Evolutionary conservation across 257 asterid species (phyloP), one percentile per base, ranked within the genome.

Genomic region (Coffea canephora): DNA sequence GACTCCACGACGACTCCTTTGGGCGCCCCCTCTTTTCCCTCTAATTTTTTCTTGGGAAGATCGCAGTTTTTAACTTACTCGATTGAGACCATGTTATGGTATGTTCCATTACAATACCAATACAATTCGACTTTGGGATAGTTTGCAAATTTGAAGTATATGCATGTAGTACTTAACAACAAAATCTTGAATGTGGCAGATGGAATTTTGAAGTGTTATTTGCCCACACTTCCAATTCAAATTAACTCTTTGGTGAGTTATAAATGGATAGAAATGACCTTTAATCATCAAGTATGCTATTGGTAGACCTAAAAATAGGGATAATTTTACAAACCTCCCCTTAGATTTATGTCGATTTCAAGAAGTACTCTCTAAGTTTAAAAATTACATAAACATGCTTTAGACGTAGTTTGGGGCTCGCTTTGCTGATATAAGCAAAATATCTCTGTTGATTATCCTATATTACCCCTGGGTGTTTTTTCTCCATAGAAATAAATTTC

Each of bases 1-100:
- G 79, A 74, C 77, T 14, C 67, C 31, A 67, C 69, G 69, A 71
- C 77, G 77, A 18, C 46, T 43, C 71, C 71, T 74, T 52, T 64
- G 79, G 78, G 74, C 71, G 74, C 67, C 79, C 34, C 11, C 45
- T 3, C 13, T 39, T 39, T 39, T 4, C 43, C 5, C 43, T 39
- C 4, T 65, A 3, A 15, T 57, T 54, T 0, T 36, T 43, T 18
- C 54, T 70, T 27, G 43, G 62, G 68, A 78, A 31, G 64, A 77
- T 19, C 75, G 39, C 25, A 49, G 41, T 39, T 41, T 61, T 66
- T 48, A 39, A 75, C 57, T 65, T 25, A 27, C 70, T 11, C 18
- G 13, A 25, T 11, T 2, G 13, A 25, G 27, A 27, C 34, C 15
- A 62, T 62, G 68, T n/a, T n/a, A 13, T n/a, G 14, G 10, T n/a